A percentile compares a stretch with the other conserved stretches of the same genome.
Conservation (phyloP, 371 early-diverging fungal species). For the Circinella umbellata region DNA sequence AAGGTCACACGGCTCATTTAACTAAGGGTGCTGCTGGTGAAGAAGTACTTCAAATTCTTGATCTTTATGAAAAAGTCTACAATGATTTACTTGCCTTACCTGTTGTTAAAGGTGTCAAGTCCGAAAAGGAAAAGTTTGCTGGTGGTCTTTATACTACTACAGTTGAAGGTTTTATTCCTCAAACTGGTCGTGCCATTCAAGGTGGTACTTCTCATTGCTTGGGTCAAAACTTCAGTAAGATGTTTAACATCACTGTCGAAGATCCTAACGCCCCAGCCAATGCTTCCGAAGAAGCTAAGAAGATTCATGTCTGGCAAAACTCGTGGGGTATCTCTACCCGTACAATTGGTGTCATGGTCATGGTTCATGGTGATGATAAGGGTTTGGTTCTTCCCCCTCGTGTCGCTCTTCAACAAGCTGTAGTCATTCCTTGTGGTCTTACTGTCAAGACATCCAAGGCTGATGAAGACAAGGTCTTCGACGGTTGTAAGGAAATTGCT, state of each 20-base stretch:
- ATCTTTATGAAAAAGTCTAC: conserved; percentile 97
- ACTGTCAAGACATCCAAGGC: conserved; percentile 84
- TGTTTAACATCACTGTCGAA: conserved; percentile 80
- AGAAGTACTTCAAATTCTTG: conserved; percentile 95
- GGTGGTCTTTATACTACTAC: conserved; percentile 99
- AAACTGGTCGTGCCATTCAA: conserved; percentile 99
- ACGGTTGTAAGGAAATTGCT: conserved; percentile 73
- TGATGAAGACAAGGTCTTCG: conserved; percentile 69
- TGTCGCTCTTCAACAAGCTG: conserved; percentile 92
- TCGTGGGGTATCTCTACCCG: conserved; percentile 99
- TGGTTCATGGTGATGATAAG: conserved; percentile 99
- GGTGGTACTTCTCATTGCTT: conserved; percentile 99
- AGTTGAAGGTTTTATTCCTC: conserved; percentile 98
- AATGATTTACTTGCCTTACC: conserved; percentile 99
- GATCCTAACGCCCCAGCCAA: conserved; percentile 48
- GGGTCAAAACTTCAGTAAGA: conserved; percentile 99
- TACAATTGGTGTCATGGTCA: conserved; percentile 99
- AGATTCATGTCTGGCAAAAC: conserved; percentile 96
- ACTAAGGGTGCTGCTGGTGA: conserved; percentile 90
- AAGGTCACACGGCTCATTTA: conserved; percentile 99
- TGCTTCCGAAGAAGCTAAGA: conserved; percentile 50
- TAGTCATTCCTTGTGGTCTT: conserved; percentile 98
- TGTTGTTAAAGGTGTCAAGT: conserved; percentile 98
- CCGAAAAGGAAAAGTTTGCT: conserved; percentile 99
- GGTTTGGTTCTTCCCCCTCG: conserved; percentile 99